These are phyloP conservation scores for Ascocoryne sarcoides DNA, from an alignment of 2,329 filamentous ascomycete species.

Conservation along the genomic window DNA sequence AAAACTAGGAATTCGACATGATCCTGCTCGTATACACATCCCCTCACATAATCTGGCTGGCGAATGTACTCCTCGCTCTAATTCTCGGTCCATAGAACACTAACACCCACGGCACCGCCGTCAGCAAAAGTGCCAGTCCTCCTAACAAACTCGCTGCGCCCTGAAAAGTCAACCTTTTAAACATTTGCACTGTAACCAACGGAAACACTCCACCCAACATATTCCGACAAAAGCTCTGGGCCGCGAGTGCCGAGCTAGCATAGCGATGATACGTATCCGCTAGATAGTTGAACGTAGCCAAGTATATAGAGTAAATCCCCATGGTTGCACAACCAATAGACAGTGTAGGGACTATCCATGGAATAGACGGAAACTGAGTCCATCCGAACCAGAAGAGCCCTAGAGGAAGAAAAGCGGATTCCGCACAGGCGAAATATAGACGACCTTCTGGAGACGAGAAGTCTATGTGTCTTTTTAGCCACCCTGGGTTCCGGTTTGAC, in stretches of 20 bases:
- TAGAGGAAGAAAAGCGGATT: constrained; percentile 64
- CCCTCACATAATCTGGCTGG: constrained; percentile 32
- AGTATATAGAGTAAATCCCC: constrained; percentile 78
- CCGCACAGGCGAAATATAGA: constrained; percentile 75
- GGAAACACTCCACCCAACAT: constrained; percentile 75
- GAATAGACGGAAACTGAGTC: constrained; percentile 51
- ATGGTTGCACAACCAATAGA: constrained; percentile 69
- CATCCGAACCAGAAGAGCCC: constrained; percentile 73
- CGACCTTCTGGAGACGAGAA: constrained; percentile 59
- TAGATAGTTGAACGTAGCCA: constrained; percentile 88
- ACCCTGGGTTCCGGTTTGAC: constrained; percentile 8
- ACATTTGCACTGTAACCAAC: constrained; percentile 65
- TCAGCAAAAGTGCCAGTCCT: constrained; percentile 55
- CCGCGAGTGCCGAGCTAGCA: constrained; percentile 76
- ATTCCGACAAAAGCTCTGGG: constrained; percentile 81
- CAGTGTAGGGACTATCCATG: constrained; percentile 64
- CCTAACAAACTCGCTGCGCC: constrained; percentile 69
- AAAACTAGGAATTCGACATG: too few relatives aligned
- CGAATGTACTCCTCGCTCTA: constrained; percentile 67
- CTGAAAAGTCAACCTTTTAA: constrained; percentile 59
- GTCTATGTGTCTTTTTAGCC: constrained; percentile 16
- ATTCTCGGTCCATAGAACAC: constrained; percentile 72
- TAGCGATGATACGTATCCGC: constrained; percentile 82
- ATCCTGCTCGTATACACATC: too few relatives aligned
- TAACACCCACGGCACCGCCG: constrained; percentile 79